These are phyloP conservation scores for Colletotrichum chlorophyti DNA, from an alignment of 2,329 filamentous ascomycete genomes.

Conservation along the genomic window DNA sequence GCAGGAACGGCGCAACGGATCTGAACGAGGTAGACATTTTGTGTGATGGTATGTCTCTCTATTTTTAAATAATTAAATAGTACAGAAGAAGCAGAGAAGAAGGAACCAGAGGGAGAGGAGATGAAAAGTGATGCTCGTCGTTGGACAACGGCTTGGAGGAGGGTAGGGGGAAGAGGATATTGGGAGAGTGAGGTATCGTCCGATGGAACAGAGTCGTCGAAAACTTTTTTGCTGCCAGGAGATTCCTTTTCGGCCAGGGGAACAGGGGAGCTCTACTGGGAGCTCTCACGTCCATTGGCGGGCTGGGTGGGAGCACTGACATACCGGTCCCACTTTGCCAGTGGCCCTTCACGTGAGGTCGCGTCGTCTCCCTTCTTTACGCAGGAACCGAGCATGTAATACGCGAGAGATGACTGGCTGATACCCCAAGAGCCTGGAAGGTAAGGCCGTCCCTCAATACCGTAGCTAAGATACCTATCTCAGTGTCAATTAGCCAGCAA, in stretches of 20 bases:
- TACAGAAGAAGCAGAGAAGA: constrained; percentile 32
- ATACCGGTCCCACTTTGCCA: constrained; percentile 8
- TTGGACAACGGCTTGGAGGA: constrained; percentile 25
- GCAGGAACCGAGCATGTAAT: constrained; percentile 5
- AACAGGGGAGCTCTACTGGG: constrained; percentile 22
- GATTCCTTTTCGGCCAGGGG: constrained; percentile 20
- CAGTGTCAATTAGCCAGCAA: too few species aligned
- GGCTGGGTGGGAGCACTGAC: constrained; percentile 11
- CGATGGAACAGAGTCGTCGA: constrained; percentile 14
- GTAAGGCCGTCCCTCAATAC: too few species aligned
- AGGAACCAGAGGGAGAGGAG: constrained; percentile 24
- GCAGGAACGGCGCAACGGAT: constrained; percentile 79
- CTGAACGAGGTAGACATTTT: constrained; percentile 84
- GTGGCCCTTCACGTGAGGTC: constrained; percentile 14
- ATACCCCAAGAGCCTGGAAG: too few species aligned
- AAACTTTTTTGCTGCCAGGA: constrained; percentile 29
- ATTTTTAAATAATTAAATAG: too few species aligned
- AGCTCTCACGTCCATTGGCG: constrained; percentile 21
- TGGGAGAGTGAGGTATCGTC: constrained; percentile 19
- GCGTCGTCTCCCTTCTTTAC: constrained; percentile 13
- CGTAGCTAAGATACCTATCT: too few species aligned
- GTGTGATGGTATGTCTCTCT: constrained; percentile 34
- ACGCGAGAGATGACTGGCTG: constrained; percentile 8
- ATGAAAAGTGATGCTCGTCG: constrained; percentile 23
- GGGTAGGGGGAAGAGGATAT: constrained; percentile 4